A percentile compares a stretch with the other conserved stretches of the same genome.
These are phyloP conservation scores for Pisolithus marmoratus DNA, from an alignment of 768 basidiomycete species.

Conservation along the genomic window DNA sequence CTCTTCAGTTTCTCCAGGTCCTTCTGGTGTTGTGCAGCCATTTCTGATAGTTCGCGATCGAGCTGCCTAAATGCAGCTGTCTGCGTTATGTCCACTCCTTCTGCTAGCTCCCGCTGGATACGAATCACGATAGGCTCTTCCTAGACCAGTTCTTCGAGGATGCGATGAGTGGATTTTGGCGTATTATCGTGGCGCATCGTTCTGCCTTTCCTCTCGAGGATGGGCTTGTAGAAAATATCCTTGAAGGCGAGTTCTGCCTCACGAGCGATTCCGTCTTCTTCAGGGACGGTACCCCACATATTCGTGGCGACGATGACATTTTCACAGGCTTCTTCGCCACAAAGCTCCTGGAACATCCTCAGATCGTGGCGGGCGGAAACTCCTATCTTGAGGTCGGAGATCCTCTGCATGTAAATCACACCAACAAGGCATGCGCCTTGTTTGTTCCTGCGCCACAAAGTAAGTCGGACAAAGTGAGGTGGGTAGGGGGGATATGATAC, in stretches of 20 bases:
- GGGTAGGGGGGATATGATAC: neutral
- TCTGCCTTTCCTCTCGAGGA: conserved; percentile 40
- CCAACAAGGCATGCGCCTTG: conserved; percentile 37
- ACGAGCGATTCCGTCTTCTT: conserved; percentile 32
- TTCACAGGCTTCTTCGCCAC: conserved; percentile 44
- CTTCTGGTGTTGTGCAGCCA: conserved; percentile 37
- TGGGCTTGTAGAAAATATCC: conserved; percentile 45
- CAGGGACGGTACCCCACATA: conserved; percentile 43
- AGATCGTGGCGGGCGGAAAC: conserved; percentile 44
- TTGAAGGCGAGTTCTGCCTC: conserved; percentile 40
- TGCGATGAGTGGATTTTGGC: conserved; percentile 37
- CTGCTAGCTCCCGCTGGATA: conserved; percentile 51
- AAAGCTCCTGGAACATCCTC: conserved; percentile 47
- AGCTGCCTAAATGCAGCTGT: conserved; percentile 51
- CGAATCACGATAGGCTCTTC: conserved; percentile 39
- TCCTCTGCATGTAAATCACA: conserved; percentile 50
- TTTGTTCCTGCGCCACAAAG: conserved; percentile 21
- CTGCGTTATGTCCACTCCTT: conserved; percentile 43
- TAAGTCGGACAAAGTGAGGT: neutral
- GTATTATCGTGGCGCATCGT: conserved; percentile 40
- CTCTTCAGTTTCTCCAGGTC: conserved; percentile 43
- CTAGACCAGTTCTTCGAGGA: conserved; percentile 38
- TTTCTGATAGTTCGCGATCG: conserved; percentile 42
- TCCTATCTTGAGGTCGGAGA: conserved; percentile 44
- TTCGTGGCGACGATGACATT: conserved; percentile 50